A percentile compares a stretch with the other conserved stretches of the same genome.
Evolutionary conservation across 371 early-diverging fungal genomes (phyloP).

Genomic region (Actinomucor elegans): DNA sequence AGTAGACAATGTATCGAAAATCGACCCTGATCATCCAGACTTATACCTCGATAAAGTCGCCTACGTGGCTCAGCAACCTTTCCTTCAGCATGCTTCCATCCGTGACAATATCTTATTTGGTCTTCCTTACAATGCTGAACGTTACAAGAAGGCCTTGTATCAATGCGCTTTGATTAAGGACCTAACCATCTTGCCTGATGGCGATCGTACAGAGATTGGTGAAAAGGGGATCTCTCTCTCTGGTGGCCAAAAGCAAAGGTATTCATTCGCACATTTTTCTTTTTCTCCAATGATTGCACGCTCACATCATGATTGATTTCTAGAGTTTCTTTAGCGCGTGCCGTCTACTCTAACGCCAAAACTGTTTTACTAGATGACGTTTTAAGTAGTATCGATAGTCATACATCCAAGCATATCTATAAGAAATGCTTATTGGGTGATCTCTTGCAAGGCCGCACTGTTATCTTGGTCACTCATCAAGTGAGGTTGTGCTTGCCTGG

Average conservation of each 20-base stretch:
- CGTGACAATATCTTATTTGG: constrained; percentile 90
- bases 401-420: constrained; percentile 82
- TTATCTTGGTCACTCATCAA: constrained; percentile 87
- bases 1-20: constrained; percentile 6
- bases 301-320: too few species aligned
- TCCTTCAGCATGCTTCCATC: constrained; percentile 75
- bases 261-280: too few species aligned
- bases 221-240: constrained; percentile 87
- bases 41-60: constrained; percentile 58
- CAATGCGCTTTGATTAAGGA: constrained; percentile 79
- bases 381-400: constrained; percentile 81
- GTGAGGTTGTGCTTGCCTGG: constrained; percentile 73
- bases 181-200: constrained; percentile 74
- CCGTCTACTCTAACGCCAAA: constrained; percentile 75
- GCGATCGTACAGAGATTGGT: constrained; percentile 90
- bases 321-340: constrained; percentile 78
- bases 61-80: constrained; percentile 82
- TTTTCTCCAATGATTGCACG: too few species aligned
- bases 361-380: constrained; percentile 78
- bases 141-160: constrained; percentile 69
- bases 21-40: constrained; percentile 41
- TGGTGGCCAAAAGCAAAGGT: constrained; percentile 89
- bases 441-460: constrained; percentile 74
- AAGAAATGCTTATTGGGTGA: constrained; percentile 66
- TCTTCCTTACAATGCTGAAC: constrained; percentile 56